Evolutionary conservation across 2,329 filamentous ascomycete genomes (phyloP).

Genomic region (Aureobasidium sp.): DNA sequence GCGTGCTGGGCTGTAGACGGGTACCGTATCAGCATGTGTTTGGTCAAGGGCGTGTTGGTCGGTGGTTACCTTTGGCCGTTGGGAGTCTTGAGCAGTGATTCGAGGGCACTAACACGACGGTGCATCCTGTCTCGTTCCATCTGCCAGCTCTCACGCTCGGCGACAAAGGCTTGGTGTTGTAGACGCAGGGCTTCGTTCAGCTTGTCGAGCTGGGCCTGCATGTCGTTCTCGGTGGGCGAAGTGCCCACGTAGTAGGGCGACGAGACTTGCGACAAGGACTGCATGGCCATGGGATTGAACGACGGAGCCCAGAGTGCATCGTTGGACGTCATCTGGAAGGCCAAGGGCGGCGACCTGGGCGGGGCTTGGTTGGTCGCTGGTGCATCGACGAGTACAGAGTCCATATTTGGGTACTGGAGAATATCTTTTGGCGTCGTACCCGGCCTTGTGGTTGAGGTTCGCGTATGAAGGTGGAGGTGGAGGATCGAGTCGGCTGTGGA

Average conservation of each 20-base stretch:
- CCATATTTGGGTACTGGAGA: not conserved
- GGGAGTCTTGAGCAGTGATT: conserved; percentile 24
- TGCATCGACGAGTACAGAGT: not conserved
- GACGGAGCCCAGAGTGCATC: conserved; percentile 24
- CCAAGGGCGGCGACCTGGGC: conserved; percentile 28
- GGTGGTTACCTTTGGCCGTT: conserved; percentile 26
- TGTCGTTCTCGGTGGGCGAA: conserved; percentile 14
- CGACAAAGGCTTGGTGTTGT: conserved; percentile 27
- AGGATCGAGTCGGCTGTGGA: not conserved
- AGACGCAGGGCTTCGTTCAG: conserved; percentile 24
- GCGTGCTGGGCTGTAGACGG: conserved; percentile 24
- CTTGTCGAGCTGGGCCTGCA: conserved; percentile 28
- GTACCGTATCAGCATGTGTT: not conserved
- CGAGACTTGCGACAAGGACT: conserved; percentile 18
- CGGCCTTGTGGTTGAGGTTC: not conserved
- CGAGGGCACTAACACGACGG: conserved; percentile 26
- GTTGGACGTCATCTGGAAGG: conserved; percentile 28
- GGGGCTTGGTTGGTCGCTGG: not conserved
- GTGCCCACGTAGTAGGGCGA: not conserved
- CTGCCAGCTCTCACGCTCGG: conserved; percentile 27
- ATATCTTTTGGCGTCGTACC: not conserved
- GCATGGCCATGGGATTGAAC: conserved; percentile 11
- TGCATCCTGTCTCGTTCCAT: conserved; percentile 25
- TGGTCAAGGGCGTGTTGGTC: not conserved
- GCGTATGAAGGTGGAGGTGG: not conserved